A percentile compares a stretch with the other conserved stretches of the same genome.
Conservation (phyloP, 2,329 filamentous ascomycete genomes). For the Diaporthe vaccinii region DNA sequence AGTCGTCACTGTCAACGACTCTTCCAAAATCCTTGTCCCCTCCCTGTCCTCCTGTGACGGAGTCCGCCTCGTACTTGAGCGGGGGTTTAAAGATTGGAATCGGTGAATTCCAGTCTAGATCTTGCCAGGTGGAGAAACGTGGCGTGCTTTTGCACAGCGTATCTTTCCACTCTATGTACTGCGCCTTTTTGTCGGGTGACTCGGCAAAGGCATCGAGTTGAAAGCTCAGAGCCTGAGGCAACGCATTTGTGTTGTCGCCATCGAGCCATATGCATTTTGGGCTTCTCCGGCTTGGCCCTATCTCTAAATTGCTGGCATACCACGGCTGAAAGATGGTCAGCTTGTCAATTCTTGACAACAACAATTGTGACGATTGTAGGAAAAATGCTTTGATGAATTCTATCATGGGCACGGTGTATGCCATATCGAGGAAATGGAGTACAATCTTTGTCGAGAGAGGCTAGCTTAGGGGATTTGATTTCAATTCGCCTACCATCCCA, state of each 20-base stretch:
- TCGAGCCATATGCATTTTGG: slow-evolving; percentile 14
- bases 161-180: background rate
- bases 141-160: background rate
- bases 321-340: background rate
- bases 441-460: background rate
- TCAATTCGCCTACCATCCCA: background rate
- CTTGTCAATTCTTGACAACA: background rate
- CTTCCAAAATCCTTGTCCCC: background rate
- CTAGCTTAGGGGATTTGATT: background rate
- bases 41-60: background rate
- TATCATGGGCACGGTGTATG: no score
- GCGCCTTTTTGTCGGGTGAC: background rate
- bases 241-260: background rate
- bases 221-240: background rate
- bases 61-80: background rate
- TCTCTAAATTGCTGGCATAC: background rate
- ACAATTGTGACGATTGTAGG: background rate
- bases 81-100: background rate
- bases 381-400: no score
- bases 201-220: background rate
- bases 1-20: background rate
- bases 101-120: background rate
- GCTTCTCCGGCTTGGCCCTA: background rate
- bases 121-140: slow-evolving; percentile 13
- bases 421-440: no score